Conservation (phyloP, 768 basidiomycete genomes). For the Ramaria rubella region DNA sequence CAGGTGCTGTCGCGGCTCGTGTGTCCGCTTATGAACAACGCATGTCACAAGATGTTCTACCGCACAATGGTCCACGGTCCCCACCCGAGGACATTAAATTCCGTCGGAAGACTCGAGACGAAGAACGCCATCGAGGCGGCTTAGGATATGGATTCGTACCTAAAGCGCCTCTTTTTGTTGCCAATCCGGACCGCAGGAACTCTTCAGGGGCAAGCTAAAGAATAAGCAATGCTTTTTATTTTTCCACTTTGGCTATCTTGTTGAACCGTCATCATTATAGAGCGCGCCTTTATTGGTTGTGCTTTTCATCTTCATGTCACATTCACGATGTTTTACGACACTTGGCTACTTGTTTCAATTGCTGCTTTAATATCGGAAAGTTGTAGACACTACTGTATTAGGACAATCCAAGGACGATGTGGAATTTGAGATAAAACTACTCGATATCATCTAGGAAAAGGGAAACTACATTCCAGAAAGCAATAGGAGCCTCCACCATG, state of each 20-base stretch:
- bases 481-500: slow-evolving; percentile 21
- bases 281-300: background rate
- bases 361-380: background rate
- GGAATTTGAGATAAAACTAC: background rate
- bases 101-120: slow-evolving; percentile 31
- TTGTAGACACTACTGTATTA: background rate
- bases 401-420: background rate
- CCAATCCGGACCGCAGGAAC: slow-evolving; percentile 52
- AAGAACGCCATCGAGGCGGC: slow-evolving; percentile 31
- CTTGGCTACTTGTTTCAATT: background rate
- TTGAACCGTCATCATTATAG: background rate
- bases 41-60: slow-evolving; percentile 40
- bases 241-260: background rate
- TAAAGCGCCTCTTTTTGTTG: slow-evolving; percentile 58
- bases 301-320: background rate
- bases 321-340: background rate
- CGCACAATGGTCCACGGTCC: slow-evolving; percentile 25
- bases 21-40: slow-evolving; percentile 54
- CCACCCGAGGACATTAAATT: slow-evolving; percentile 32
- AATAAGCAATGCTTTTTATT: background rate
- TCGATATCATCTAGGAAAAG: background rate
- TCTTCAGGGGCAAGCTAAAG: background rate
- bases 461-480: slow-evolving; percentile 1
- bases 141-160: slow-evolving; percentile 63
- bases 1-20: slow-evolving; percentile 39